These are phyloP conservation scores for Salix exigua DNA, from an alignment of 345 rosid genomes.

Conservation along the genomic window DNA sequence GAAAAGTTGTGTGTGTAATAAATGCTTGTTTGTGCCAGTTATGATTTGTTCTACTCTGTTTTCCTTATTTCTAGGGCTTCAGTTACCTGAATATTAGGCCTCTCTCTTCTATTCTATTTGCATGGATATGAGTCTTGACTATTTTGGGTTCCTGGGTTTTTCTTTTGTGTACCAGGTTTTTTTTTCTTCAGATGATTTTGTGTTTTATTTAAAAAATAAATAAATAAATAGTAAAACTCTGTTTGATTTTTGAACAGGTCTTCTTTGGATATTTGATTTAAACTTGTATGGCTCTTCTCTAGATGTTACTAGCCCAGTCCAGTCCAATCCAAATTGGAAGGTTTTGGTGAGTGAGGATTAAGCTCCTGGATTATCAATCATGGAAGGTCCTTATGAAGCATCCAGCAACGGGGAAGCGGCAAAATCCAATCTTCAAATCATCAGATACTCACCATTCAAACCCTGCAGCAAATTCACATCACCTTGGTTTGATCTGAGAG, in stretches of 20 bases:
- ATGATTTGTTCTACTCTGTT: constrained; percentile 11
- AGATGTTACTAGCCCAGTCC: constrained; percentile 13
- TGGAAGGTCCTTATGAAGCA: constrained; percentile 51
- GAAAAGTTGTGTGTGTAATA: constrained; percentile 3
- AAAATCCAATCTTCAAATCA: constrained; percentile 44
- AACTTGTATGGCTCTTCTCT: background rate
- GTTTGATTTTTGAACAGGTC: constrained; percentile 22
- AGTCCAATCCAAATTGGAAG: constrained; percentile 20
- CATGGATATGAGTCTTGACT: constrained; percentile 1
- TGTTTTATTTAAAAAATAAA: background rate
- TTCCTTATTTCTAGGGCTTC: constrained; percentile 31
- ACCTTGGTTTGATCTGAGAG: constrained; percentile 78
- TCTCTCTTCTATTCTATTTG: constrained; percentile 7
- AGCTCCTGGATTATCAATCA: constrained; percentile 34
- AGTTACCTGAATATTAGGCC: constrained; percentile 30
- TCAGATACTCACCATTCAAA: constrained; percentile 59
- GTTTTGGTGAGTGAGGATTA: constrained; percentile 40
- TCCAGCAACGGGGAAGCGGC: constrained; percentile 35
- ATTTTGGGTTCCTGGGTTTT: constrained; percentile 14
- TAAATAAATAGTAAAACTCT: background rate
- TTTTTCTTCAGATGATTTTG: background rate
- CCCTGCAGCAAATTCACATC: constrained; percentile 39
- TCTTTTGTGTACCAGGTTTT: background rate
- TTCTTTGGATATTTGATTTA: constrained; percentile 5
- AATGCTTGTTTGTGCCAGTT: constrained; percentile 1